Percentiles rank a stretch among this genome's conserved stretches.
Evolutionary conservation across 2,329 filamentous ascomycete species (phyloP).

Genomic region (Kalmusia sp.): DNA sequence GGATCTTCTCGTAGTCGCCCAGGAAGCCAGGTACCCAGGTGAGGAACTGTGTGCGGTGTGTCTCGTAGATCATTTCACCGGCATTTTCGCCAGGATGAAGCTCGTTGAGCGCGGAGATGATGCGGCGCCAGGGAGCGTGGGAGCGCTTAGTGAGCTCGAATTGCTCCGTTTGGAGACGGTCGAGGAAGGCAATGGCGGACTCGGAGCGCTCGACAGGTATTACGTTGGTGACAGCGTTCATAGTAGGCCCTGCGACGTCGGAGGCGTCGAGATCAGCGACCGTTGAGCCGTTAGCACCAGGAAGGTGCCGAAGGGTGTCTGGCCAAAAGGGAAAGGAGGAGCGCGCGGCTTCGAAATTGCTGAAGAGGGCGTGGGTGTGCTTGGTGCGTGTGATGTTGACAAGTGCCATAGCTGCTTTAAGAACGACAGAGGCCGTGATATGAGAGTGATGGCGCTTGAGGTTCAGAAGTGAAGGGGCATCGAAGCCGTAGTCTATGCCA

Average conservation of each 20-base stretch:
- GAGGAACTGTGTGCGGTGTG: conserved; percentile 1
- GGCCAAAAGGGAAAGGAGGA: conserved; percentile 6
- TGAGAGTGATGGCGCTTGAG: conserved; percentile 4
- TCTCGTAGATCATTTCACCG: neutral
- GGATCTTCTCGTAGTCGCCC: conserved; percentile 3
- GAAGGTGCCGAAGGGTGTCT: conserved; percentile 3
- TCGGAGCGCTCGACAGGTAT: neutral
- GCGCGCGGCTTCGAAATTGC: conserved; percentile 2
- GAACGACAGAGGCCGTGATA: conserved; percentile 4
- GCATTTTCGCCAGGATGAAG: conserved; percentile 4
- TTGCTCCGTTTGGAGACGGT: conserved; percentile 1
- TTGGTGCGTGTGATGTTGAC: conserved; percentile 6
- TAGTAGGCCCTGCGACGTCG: conserved; percentile 6
- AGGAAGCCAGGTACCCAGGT: conserved; percentile 3
- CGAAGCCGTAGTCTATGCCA: conserved; percentile 8
- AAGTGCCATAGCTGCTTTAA: conserved; percentile 9
- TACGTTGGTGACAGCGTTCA: conserved; percentile 3
- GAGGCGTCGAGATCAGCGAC: conserved; percentile 6
- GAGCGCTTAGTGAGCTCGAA: neutral
- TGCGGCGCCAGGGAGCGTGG: conserved; percentile 2
- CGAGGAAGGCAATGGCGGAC: neutral
- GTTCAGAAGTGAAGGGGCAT: conserved; percentile 2
- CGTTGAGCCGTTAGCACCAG: neutral
- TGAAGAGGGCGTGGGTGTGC: conserved; percentile 7
- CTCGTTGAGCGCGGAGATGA: neutral